Evolutionary conservation across 2,329 filamentous ascomycete species (phyloP).

Genomic region (Fusarium newnesense): DNA sequence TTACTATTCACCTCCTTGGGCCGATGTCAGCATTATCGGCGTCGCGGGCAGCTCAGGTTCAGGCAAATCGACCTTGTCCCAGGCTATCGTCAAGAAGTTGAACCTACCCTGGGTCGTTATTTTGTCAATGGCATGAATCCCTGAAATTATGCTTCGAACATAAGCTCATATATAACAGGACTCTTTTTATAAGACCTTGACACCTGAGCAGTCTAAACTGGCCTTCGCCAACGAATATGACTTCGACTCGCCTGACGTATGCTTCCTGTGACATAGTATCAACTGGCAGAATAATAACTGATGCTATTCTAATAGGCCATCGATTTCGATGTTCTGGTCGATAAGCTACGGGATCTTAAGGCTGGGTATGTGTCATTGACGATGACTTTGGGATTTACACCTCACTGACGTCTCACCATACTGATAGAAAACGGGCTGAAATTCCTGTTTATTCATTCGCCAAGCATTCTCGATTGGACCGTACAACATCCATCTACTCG

Average conservation of each 20-base stretch:
- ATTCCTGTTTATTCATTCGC: conserved; percentile 96
- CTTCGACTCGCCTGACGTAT: conserved; percentile 87
- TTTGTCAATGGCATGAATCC: conserved; percentile 81
- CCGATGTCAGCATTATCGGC: conserved; percentile 94
- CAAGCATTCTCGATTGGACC: conserved; percentile 81
- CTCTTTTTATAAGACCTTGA: conserved; percentile 95
- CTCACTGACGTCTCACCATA: conserved; percentile 23
- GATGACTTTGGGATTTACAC: neutral
- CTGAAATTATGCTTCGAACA: neutral
- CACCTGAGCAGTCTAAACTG: conserved; percentile 77
- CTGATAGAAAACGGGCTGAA: conserved; percentile 79
- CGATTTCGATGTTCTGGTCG: conserved; percentile 89
- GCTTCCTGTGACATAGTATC: conserved; percentile 13
- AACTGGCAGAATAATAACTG: neutral
- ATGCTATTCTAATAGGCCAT: conserved; percentile 67
- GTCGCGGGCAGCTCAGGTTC: conserved; percentile 96
- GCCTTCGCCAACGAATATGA: conserved; percentile 95
- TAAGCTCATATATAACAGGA: conserved; percentile 68
- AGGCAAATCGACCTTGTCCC: conserved; percentile 90
- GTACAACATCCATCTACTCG: conserved; percentile 92
- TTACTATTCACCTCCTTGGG: conserved; percentile 95
- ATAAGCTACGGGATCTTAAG: conserved; percentile 85
- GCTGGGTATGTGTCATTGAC: conserved; percentile 74
- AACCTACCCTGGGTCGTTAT: conserved; percentile 99
- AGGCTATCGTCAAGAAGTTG: conserved; percentile 88